Evolutionary conservation across 1,284 basidiomycete species (phyloP).

Genomic region (Cutaneotrichosporon mucoides): DNA sequence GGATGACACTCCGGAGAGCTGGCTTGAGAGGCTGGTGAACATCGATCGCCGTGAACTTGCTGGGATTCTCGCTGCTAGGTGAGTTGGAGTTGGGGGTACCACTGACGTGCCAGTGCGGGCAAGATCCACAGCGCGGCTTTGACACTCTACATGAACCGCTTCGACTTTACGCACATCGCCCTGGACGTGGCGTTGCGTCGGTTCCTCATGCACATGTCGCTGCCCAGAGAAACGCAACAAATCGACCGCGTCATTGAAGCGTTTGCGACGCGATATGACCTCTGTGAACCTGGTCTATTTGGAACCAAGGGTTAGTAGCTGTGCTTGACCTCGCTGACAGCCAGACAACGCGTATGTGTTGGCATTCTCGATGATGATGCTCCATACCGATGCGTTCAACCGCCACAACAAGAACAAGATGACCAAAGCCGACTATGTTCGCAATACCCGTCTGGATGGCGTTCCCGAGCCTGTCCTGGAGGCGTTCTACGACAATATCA

Average conservation of each 20-base stretch:
- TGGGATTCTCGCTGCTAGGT: conserved; percentile 75
- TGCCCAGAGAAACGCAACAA: conserved; percentile 95
- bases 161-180: conserved; percentile 73
- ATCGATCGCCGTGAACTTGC: conserved; percentile 74
- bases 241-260: conserved; percentile 97
- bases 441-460: conserved; percentile 84
- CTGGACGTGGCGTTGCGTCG: conserved; percentile 89
- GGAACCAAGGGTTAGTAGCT: conserved; percentile 61
- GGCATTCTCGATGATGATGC: conserved; percentile 97
- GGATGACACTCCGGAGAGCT: conserved; percentile 54
- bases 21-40: conserved; percentile 60
- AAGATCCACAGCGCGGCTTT: conserved; percentile 69
- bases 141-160: conserved; percentile 66
- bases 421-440: conserved; percentile 88
- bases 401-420: conserved; percentile 97
- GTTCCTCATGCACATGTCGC: conserved; percentile 82
- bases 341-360: conserved; percentile 92
- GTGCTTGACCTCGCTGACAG: conserved; percentile 11
- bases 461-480: conserved; percentile 78
- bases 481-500: conserved; percentile 94
- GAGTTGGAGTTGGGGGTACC: conserved; percentile 22
- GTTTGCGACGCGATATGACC: conserved; percentile 78
- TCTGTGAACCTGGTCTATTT: conserved; percentile 81
- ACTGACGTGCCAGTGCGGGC: conserved; percentile 57
- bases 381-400: conserved; percentile 98